A percentile compares a stretch with the other conserved stretches of the same genome.
Conservation (phyloP, 306 rosid genomes). For the Citrullus amarus region DNA sequence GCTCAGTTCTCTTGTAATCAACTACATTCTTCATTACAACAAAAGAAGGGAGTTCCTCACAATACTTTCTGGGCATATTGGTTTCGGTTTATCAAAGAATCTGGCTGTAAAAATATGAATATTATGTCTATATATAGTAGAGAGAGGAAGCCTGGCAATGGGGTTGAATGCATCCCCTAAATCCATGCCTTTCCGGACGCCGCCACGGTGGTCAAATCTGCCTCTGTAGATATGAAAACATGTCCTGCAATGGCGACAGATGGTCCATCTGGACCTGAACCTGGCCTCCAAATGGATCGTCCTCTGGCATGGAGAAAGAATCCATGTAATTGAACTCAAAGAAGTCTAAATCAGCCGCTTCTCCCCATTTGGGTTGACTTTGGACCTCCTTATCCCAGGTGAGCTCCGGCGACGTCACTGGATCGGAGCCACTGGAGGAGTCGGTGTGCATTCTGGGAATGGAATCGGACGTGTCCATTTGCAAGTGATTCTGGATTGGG, state of each 20-base stretch:
- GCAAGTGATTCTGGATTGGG: slow-evolving; percentile 19
- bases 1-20: neutral
- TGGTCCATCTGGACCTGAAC: slow-evolving; percentile 40
- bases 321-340: slow-evolving; percentile 39
- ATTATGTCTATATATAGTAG: neutral
- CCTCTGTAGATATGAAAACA: slow-evolving; percentile 34
- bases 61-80: neutral
- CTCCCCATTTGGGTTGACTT: slow-evolving; percentile 54
- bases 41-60: neutral
- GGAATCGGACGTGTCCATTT: slow-evolving; percentile 51
- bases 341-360: slow-evolving; percentile 18
- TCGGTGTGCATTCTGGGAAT: slow-evolving; percentile 48
- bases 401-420: slow-evolving; percentile 60
- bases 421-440: slow-evolving; percentile 67
- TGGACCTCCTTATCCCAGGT: slow-evolving; percentile 58
- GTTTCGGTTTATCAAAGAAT: neutral
- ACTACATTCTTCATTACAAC: neutral
- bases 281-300: slow-evolving; percentile 50
- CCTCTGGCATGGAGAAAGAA: slow-evolving; percentile 20
- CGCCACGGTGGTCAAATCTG: slow-evolving; percentile 18
- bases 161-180: neutral
- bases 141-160: neutral
- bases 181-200: neutral
- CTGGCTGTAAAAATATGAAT: neutral
- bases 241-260: slow-evolving; percentile 43